These are phyloP conservation scores for Ustilago trichophora DNA, from an alignment of 1,284 basidiomycete genomes.

Conservation along the genomic window DNA sequence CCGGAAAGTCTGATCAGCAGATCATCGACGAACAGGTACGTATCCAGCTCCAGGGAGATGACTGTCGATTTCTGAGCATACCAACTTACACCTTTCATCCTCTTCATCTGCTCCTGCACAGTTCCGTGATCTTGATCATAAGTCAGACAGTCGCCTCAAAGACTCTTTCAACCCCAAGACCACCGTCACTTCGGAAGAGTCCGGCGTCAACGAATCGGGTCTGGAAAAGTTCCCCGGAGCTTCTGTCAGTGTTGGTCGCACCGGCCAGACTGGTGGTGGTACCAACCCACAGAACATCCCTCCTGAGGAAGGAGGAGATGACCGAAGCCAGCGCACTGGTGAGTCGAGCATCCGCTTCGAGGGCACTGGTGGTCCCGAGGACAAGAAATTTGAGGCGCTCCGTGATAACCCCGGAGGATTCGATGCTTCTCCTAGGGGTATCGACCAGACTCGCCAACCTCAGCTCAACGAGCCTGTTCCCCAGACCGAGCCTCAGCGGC, in stretches of 20 bases:
- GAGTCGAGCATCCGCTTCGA: conserved; percentile 55
- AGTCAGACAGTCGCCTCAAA: conserved; percentile 43
- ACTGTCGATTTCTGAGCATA: background rate
- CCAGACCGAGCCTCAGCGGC: conserved; percentile 48
- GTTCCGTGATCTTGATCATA: conserved; percentile 39
- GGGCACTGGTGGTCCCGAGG: conserved; percentile 51
- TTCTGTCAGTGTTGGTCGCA: conserved; percentile 44
- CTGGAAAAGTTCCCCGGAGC: conserved; percentile 50
- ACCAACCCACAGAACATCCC: conserved; percentile 55
- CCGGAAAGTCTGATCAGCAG: conserved; percentile 54
- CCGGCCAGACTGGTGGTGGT: conserved; percentile 54
- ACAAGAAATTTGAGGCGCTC: conserved; percentile 51
- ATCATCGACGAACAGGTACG: conserved; percentile 56
- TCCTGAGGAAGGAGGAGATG: conserved; percentile 54
- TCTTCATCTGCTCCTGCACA: conserved; percentile 4
- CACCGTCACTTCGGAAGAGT: conserved; percentile 51
- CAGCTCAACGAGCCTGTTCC: conserved; percentile 50
- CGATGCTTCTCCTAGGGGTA: conserved; percentile 35
- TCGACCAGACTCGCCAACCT: conserved; percentile 42
- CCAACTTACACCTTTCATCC: background rate
- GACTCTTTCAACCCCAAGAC: conserved; percentile 49
- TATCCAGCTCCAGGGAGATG: background rate
- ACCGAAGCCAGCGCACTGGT: conserved; percentile 42
- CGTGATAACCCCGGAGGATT: conserved; percentile 50
- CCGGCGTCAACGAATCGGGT: conserved; percentile 54